These are phyloP conservation scores for Paraphoma sp. DNA, from an alignment of 2,329 filamentous ascomycete genomes.

Conservation along the genomic window DNA sequence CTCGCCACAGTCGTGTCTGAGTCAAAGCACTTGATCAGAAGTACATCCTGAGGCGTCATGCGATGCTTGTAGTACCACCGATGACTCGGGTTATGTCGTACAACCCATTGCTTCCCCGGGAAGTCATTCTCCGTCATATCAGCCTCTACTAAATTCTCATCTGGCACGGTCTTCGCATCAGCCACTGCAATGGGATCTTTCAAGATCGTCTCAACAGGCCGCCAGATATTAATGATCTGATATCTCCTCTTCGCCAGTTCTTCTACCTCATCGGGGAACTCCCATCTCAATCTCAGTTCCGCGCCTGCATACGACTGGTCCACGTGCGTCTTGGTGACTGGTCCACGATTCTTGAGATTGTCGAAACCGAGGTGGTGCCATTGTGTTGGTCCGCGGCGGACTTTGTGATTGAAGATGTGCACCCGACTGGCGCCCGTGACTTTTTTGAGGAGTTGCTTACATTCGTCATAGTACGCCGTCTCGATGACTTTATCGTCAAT, in stretches of 20 bases:
- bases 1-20: conserved; percentile 22
- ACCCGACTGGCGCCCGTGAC: conserved; percentile 63
- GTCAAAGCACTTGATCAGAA: conserved; percentile 37
- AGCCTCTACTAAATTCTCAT: conserved; percentile 28
- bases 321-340: conserved; percentile 61
- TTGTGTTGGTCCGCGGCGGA: conserved; percentile 52
- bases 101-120: conserved; percentile 28
- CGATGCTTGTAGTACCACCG: conserved; percentile 28
- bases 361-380: conserved; percentile 37
- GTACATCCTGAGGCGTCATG: conserved; percentile 28
- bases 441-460: conserved; percentile 34
- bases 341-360: conserved; percentile 45
- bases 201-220: conserved; percentile 31
- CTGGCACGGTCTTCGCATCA: conserved; percentile 27
- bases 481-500: conserved; percentile 20
- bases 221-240: conserved; percentile 41
- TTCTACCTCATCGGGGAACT: conserved; percentile 25
- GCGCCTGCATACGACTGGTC: conserved; percentile 47
- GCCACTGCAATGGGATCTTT: conserved; percentile 39
- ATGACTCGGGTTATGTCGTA: conserved; percentile 25
- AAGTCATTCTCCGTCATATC: conserved; percentile 28
- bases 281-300: conserved; percentile 21
- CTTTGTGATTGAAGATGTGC: conserved; percentile 68
- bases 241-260: conserved; percentile 30
- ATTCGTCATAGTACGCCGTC: conserved; percentile 27